phyloP scores from a whole-genome alignment of 1,284 basidiomycete species.

The Exobasidium rhododendri region DNA sequence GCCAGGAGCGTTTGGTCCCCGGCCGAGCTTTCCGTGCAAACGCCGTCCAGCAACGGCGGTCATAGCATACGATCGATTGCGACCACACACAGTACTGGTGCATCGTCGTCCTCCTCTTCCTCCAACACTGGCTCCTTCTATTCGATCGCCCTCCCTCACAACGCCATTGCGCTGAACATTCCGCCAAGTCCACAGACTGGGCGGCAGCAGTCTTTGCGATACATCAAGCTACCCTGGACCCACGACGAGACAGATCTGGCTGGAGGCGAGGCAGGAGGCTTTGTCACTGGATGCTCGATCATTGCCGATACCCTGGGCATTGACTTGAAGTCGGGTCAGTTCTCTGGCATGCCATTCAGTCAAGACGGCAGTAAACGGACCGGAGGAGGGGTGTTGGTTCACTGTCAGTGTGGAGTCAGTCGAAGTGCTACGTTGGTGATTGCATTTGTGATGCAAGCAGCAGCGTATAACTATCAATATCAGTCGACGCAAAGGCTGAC shows the following conservation, averaged over 20 bases:
- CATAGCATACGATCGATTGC: slow-evolving; percentile 14
- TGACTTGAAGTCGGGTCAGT: slow-evolving; percentile 45
- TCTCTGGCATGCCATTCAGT: not conserved
- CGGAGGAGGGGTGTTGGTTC: slow-evolving; percentile 31
- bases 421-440: slow-evolving; percentile 89
- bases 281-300: slow-evolving; percentile 39
- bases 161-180: slow-evolving; percentile 31
- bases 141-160: slow-evolving; percentile 31
- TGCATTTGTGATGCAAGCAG: slow-evolving; percentile 90
- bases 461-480: slow-evolving; percentile 64
- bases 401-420: slow-evolving; percentile 83
- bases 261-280: slow-evolving; percentile 27
- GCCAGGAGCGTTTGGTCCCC: not conserved
- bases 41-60: not conserved
- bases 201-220: slow-evolving; percentile 54
- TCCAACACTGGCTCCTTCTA: not conserved
- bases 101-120: not conserved
- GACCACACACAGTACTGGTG: slow-evolving; percentile 6
- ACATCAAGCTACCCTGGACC: slow-evolving; percentile 89
- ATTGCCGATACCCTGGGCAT: slow-evolving; percentile 62
- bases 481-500: slow-evolving; percentile 29
- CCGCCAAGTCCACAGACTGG: slow-evolving; percentile 20
- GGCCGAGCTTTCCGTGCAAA: not conserved
- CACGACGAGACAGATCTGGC: slow-evolving; percentile 60
- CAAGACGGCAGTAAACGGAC: slow-evolving; percentile 16